Base-by-base conservation (phyloP, 2,329 filamentous ascomycete genomes). In the Fusarium oxysporum region DNA sequence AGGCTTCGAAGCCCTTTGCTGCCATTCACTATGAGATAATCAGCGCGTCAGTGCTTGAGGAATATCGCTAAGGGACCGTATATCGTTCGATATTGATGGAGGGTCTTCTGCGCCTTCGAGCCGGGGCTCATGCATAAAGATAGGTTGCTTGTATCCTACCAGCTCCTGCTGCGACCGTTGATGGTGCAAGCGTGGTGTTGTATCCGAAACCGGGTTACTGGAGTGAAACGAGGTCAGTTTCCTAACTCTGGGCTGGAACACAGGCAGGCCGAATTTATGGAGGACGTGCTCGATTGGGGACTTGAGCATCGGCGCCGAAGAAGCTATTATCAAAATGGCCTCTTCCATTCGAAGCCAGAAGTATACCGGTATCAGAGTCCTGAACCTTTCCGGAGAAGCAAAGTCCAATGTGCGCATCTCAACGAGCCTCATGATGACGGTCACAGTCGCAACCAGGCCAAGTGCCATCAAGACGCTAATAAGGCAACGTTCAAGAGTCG, bases 271-370 rank as follows among this genome's bases (percentile, higher is more conserved):
- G 12, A 62, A 47, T 37, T 33, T 25, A 44, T 45, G 11, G 23
- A 57, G 60, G 14, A 23, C 41, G 8, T n/a, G 32, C 23, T 63
- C 51, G 28, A 63, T 33, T n/a, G 51, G 51, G 19, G 51, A 41
- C 25, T 63, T 63, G 43, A 63, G 60, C 17, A 63, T 41, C 11
- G 60, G 60, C 13, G 50, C 60, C 17, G 51, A 63, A 43, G 60
- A 23, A 17, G 60, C 60, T 28, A 44, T 45, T 13, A 63, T 30
- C 16, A 63, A 32, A 21, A 57, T 17, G 17, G 32, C 25, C 53
- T 63, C 51, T 28, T 63, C 60, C 30, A 63, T 63, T 25, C 44
- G 51, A 41, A 41, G 47, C 60, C 51, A 62, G 8, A 62, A 37
- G 21, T 48, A 62, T 10, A 62, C 17, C 8, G 60, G 41, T 35